Evolutionary conservation across 2,329 filamentous ascomycete species (phyloP).

Genomic region (Aspergillus pseudoviridinutans): DNA sequence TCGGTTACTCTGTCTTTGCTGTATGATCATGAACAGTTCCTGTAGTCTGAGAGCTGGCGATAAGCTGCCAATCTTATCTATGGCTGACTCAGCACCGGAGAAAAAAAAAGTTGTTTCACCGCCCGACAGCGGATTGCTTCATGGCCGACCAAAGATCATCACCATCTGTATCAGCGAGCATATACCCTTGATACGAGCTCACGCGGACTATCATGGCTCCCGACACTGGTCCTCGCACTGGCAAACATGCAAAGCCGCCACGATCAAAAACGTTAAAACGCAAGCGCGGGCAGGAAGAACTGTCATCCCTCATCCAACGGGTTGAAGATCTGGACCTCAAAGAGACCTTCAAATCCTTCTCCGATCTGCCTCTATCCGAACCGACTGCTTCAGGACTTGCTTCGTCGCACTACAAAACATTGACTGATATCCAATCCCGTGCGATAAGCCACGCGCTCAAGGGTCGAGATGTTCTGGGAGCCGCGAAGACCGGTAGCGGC

Average conservation of each 20-base stretch:
- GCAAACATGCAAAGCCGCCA: conserved; percentile 26
- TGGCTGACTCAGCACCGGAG: conserved; percentile 33
- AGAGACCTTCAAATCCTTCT: conserved; percentile 62
- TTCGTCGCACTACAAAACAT: conserved; percentile 78
- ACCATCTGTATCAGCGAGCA: conserved; percentile 1
- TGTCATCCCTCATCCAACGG: conserved; percentile 39
- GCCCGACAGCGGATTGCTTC: conserved; percentile 13
- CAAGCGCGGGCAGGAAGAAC: conserved; percentile 44
- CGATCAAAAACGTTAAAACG: conserved; percentile 38
- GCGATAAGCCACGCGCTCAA: conserved; percentile 87
- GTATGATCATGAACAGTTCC: neutral
- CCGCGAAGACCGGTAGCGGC: conserved; percentile 91
- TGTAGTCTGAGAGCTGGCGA: conserved; percentile 1
- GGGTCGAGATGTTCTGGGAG: conserved; percentile 82
- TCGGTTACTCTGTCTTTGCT: neutral
- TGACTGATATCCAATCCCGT: conserved; percentile 87
- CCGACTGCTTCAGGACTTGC: conserved; percentile 76
- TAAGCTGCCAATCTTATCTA: conserved; percentile 28
- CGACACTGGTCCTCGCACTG: conserved; percentile 20
- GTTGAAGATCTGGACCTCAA: conserved; percentile 45
- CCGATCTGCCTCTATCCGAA: conserved; percentile 79
- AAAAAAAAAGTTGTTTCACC: conserved; percentile 30
- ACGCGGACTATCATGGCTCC: conserved; percentile 29
- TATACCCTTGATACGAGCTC: neutral
- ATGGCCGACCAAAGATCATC: conserved; percentile 15